Evolutionary conservation across 768 basidiomycete species (phyloP), one percentile per base, ranked within the genome.

Genomic region (Leccinellum rugosiceps): DNA sequence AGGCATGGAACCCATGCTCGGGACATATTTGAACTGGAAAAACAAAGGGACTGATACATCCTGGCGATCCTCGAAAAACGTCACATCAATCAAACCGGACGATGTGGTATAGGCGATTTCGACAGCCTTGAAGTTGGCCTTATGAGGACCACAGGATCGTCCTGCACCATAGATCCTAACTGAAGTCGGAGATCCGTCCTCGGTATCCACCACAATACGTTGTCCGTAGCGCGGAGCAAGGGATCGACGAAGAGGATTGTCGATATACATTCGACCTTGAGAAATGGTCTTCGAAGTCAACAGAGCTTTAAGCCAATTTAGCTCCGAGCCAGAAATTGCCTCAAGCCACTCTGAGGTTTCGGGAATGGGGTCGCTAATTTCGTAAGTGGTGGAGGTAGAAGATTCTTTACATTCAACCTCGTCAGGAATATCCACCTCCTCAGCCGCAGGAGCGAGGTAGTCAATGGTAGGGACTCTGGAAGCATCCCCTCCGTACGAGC

Each of bases 241-340:
- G 25, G 97, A 77, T 45, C 94, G 87, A 64, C 87, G 83, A 63
- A 98, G 80, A 31, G 93, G 94, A 73, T 98, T 98, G 64, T 92
- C 85, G 63, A 97, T 76, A 73, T 94, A 94, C 4, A 85, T 82
- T 1, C 80, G 78, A 34, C 93, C 97, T 68, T 94, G 96, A 23
- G 96, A 88, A 63, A 98, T 84, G 57, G 84, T 94, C 50, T 82
- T 78, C 4, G 91, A 91, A 2, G 85, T 83, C 55, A 95, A 74
- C 53, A 97, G 80, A 6, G 97, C 96, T 48, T 87, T 81, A 45
- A 94, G 78, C 97, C 97, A 98, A 70, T 76, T 83, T 53, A 94
- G 77, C 56, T 86, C 77, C n/a, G 85, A 74, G 8, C 96, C 96
- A 34, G 90, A 92, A 52, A 99, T 78, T 44, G 79, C 79, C 64